phyloP scores from a whole-genome alignment of 202 grass and related monocot species.

The Alloteropsis angusta region DNA sequence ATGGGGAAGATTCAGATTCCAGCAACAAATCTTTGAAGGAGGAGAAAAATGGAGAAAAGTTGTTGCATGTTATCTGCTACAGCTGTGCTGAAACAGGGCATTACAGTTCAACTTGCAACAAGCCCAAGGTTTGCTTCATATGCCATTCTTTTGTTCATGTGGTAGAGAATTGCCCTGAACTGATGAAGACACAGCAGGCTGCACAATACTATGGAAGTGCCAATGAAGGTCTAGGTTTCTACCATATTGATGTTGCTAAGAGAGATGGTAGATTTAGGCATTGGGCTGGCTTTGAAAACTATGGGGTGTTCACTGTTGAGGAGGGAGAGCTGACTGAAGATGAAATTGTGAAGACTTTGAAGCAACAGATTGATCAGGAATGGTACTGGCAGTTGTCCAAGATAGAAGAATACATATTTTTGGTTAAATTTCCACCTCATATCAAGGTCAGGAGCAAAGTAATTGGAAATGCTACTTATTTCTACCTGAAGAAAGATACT shows the following conservation, averaged over 20 bases:
- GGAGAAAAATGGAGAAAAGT: too few species aligned
- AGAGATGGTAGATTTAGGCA: not conserved
- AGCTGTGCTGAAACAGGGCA: not conserved
- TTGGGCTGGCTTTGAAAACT: not conserved
- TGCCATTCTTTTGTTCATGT: not conserved
- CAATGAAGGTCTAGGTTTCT: not conserved
- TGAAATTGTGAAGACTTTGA: not conserved
- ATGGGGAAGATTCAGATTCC: too few species aligned
- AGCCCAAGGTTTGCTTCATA: not conserved
- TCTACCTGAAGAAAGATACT: not conserved
- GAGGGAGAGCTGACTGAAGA: not conserved
- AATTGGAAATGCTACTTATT: rapidly evolving
- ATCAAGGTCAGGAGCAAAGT: not conserved
- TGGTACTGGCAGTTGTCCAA: not conserved
- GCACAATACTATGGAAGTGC: not conserved
- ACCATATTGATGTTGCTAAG: not conserved
- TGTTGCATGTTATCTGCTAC: too few species aligned
- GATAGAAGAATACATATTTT: not conserved
- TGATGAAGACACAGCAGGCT: not conserved
- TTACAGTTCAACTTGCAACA: not conserved
- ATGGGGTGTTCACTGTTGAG: not conserved
- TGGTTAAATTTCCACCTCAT: not conserved
- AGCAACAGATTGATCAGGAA: not conserved
- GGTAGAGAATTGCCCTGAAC: not conserved
- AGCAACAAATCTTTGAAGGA: too few species aligned